Evolutionary conservation across 306 rosid genomes (phyloP), one percentile per base, ranked within the genome.

Genomic region (Prunus mira): DNA sequence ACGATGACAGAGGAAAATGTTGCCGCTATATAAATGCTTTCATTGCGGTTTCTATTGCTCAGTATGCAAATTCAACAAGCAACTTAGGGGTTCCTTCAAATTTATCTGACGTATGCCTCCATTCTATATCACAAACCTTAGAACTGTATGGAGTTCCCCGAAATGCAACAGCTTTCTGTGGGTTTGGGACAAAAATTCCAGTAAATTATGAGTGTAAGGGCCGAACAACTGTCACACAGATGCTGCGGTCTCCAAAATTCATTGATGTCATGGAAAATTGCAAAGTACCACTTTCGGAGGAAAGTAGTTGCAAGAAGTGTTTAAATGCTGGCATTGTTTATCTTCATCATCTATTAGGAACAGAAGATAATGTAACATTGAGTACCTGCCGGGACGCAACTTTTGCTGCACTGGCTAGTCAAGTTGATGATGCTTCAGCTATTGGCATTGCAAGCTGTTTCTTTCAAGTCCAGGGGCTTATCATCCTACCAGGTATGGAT

Each of bases 311-410:
- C 85, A 89, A 82, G 81, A 88, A 84, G 78, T 95, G 99, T 85
- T 64, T 95, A 84, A 95, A 92, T 83, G 86, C 97, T 15, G 91
- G 93, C 62, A 73, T 92, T 77, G 79, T 82, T 9, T 95, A 87
- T 84, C 93, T 95, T 67, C 98, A 80, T 80, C 89, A 78, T 78
- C 81, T 90, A 18, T 74, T 90, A 27, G 99, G 91, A 74, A 76
- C 84, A 49, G 87, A 85, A 68, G 86, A 87, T 82, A 95, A 95
- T 78, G 83, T 87, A 72, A 92, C 99, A 34, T 47, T 95, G 25
- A 87, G 91, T 67, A 95, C 97, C 22, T 95, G 99, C 55, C 98
- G 97, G 19, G 98, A 95, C 79, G 99, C 99, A 74, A 86, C 96
- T 57, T 95, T 90, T 81, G 81, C 82, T 79, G 88, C 97, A 62